Evolutionary conservation across 257 asterid genomes (phyloP), one percentile per base, ranked within the genome.

Genomic region (Nicotiana knightiana): DNA sequence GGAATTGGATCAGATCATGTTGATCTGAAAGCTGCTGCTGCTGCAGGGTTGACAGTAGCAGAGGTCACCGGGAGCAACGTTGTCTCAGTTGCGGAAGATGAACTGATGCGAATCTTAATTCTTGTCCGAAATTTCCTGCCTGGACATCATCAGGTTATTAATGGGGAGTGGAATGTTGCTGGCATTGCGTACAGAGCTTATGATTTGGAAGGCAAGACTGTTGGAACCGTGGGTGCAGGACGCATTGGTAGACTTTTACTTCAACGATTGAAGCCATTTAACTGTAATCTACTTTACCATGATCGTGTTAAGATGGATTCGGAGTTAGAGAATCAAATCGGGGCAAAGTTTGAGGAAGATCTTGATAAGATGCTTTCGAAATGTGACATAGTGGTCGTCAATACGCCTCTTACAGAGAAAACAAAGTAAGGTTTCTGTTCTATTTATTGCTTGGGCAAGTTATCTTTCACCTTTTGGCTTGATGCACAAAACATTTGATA

Each of bases 131-230:
- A 96, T 84, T 96, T 94, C 68, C 65, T 96, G 83, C 98, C 98
- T 9, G 99, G 98, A 11, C 16, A 96, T 87, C 97, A 94, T 82
- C 99, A 94, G 88, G 97, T 94, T 59, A 89, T 92, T 37, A 89
- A 6, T 24, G 98, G 99, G 32, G 98, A 96, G 9, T 96, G 99
- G 99, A 87, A 96, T 55, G 98, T 96, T 67, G 96, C 98, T 12
- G 98, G 91, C 68, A 90, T 94, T 87, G 91, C 98, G 75, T 61
- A 96, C 88, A 87, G 98, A 67, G 93, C 99, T 64, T 96, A 96
- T 76, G 99, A 94, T 89, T 96, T 96, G 33, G 99, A 96, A 88
- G 98, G 98, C 9, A 96, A 96, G 90, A 96, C 98, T n/a, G 98
- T 96, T 75, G 99, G 99, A 77, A 96, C 99, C 7, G 96, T 96